Conservation (phyloP, 129 eudicot genomes). For the Lonicera japonica region DNA sequence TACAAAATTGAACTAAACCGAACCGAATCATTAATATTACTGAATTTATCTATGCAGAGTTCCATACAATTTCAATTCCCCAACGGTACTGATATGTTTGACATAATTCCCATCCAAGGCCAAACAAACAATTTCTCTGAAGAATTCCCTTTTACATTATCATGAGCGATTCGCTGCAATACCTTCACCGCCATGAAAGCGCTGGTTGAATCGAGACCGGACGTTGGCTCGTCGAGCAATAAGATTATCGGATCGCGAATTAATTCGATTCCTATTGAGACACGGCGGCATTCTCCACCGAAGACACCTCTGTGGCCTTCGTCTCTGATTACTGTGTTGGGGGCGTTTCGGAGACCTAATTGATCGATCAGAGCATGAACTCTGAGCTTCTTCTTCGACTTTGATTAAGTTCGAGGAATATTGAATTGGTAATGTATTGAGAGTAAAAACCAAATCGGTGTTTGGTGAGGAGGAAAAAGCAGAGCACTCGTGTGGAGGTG, state of each 20-base stretch:
- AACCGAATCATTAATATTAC: too few species aligned
- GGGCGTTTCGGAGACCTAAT: constrained; percentile 81
- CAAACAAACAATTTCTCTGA: too few species aligned
- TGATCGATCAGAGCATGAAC: constrained; percentile 86
- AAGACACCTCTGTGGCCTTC: constrained; percentile 97
- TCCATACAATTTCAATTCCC: too few species aligned
- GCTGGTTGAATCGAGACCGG: constrained; percentile 87
- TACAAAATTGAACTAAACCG: too few species aligned
- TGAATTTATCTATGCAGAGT: too few species aligned
- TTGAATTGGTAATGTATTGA: too few species aligned
- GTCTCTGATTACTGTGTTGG: constrained; percentile 88
- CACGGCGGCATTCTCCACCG: constrained; percentile 94
- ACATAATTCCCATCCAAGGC: too few species aligned
- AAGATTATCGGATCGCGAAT: constrained; percentile 42
- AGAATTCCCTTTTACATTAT: too few species aligned
- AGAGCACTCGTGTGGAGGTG: too few species aligned
- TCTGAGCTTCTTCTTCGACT: constrained; percentile 61
- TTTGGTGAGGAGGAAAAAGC: too few species aligned
- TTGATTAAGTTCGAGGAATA: constrained; percentile 61
- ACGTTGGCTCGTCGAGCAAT: constrained; percentile 73
- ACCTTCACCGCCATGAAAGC: constrained; percentile 96
- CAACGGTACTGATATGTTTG: too few species aligned
- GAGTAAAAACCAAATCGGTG: too few species aligned
- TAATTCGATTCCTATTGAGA: constrained; percentile 81
- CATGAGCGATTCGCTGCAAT: constrained; percentile 75